These are phyloP conservation scores for Capsicum pubescens DNA, from an alignment of 257 asterid species.

Conservation along the genomic window DNA sequence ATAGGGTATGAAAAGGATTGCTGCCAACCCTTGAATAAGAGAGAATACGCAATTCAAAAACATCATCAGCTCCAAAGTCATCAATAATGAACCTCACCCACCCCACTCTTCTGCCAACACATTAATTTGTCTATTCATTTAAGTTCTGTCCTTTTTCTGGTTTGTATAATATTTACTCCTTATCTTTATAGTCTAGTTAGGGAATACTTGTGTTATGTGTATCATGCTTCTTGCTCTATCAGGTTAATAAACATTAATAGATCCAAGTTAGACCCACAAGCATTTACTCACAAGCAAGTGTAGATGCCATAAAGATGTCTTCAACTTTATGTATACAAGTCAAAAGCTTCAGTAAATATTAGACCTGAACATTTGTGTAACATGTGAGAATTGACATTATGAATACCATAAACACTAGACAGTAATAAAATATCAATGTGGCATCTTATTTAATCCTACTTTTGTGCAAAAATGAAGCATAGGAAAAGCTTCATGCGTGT, in stretches of 20 bases:
- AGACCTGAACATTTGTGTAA: neutral
- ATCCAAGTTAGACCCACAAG: neutral
- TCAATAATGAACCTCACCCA: constrained; percentile 25
- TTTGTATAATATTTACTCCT: neutral
- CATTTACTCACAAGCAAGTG: neutral
- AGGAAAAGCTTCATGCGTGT: neutral
- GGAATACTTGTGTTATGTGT: neutral
- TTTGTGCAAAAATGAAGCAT: neutral
- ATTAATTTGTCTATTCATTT: constrained; percentile 16
- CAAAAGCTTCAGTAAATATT: constrained; percentile 5
- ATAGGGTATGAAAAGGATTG: neutral
- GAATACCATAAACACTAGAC: neutral
- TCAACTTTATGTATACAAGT: neutral
- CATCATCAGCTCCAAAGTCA: constrained; percentile 24
- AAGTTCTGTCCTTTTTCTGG: neutral
- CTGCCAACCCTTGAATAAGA: constrained; percentile 15
- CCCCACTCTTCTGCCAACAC: neutral
- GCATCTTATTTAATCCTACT: neutral
- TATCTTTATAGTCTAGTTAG: neutral
- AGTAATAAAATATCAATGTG: neutral
- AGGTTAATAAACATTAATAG: neutral
- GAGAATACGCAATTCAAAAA: constrained; percentile 12
- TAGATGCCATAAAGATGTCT: neutral
- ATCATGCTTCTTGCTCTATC: constrained; percentile 3
- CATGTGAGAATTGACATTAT: neutral